Percentiles rank a stretch among this genome's conserved stretches.
Evolutionary conservation across 495 filamentous ascomycete genomes (phyloP).

Genomic region (Neurospora sp.): DNA sequence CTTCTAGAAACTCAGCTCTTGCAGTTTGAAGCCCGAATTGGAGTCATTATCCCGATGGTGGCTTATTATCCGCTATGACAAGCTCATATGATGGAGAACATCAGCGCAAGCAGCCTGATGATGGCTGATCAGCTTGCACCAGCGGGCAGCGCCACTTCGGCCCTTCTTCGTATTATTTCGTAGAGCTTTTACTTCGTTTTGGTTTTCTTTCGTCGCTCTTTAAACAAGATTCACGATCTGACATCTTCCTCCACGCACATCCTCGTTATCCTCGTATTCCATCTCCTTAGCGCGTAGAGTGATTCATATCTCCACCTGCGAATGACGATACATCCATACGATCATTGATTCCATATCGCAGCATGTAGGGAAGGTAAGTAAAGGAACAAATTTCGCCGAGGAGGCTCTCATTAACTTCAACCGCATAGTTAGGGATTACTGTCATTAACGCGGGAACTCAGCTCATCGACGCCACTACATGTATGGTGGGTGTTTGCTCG

Average conservation of each 20-base stretch:
- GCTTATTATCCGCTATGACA: not conserved
- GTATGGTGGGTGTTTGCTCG: not conserved
- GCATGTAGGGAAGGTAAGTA: not conserved
- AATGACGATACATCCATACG: not conserved
- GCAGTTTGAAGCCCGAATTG: not conserved
- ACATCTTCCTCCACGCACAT: not conserved
- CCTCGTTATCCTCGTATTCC: not conserved
- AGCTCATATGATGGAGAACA: not conserved
- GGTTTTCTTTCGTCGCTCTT: not conserved
- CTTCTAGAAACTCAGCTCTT: not conserved
- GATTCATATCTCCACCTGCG: not conserved
- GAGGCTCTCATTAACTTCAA: not conserved
- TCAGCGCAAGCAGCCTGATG: not conserved
- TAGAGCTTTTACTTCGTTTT: not conserved
- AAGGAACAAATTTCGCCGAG: not conserved
- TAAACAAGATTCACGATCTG: not conserved
- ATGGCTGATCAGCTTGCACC: not conserved
- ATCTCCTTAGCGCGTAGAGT: not conserved
- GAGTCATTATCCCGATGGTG: not conserved
- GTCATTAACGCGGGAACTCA: not conserved
- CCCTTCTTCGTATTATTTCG: not conserved
- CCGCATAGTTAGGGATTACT: not conserved
- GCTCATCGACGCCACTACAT: not conserved
- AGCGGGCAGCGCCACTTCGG: not conserved
- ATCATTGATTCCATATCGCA: not conserved